Conservation (phyloP, 768 basidiomycete genomes). For the Collybiopsis luxurians region DNA sequence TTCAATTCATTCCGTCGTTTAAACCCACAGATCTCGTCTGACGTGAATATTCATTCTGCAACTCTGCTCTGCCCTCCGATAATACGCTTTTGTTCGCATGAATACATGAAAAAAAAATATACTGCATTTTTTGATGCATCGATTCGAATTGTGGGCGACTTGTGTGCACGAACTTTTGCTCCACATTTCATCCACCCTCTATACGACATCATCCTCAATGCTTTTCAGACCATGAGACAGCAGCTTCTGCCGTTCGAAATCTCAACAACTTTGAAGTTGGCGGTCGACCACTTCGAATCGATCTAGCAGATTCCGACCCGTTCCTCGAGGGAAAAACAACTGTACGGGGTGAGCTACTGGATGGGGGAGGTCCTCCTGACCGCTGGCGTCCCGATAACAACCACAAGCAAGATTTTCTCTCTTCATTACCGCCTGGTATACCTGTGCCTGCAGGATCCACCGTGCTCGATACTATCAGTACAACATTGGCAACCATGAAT, state of each 20-base stretch:
- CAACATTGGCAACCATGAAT: slow-evolving; percentile 79
- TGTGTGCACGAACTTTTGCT: slow-evolving; percentile 6
- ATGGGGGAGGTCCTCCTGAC: slow-evolving; percentile 46
- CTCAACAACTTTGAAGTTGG: slow-evolving; percentile 91
- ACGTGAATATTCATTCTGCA: background rate
- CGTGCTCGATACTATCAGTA: slow-evolving; percentile 79
- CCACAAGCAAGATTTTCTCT: slow-evolving; percentile 56
- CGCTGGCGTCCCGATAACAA: slow-evolving; percentile 19
- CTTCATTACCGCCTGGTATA: slow-evolving; percentile 71
- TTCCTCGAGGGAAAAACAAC: slow-evolving; percentile 91
- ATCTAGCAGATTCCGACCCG: slow-evolving; percentile 91
- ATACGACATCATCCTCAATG: background rate
- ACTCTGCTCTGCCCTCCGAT: background rate
- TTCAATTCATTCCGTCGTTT: slow-evolving; percentile 32
- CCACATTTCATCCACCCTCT: background rate
- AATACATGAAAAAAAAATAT: slow-evolving; percentile 1
- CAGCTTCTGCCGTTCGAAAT: slow-evolving; percentile 92
- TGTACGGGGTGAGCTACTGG: slow-evolving; percentile 76
- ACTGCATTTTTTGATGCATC: slow-evolving; percentile 1
- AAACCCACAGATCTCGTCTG: background rate
- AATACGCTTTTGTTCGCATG: background rate
- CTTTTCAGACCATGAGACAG: slow-evolving; percentile 87
- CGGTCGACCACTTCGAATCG: slow-evolving; percentile 90
- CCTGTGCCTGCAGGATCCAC: slow-evolving; percentile 68
- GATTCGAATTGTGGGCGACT: background rate